Base-by-base conservation (phyloP, 2,329 filamentous ascomycete species). In the Boeremia exigua region DNA sequence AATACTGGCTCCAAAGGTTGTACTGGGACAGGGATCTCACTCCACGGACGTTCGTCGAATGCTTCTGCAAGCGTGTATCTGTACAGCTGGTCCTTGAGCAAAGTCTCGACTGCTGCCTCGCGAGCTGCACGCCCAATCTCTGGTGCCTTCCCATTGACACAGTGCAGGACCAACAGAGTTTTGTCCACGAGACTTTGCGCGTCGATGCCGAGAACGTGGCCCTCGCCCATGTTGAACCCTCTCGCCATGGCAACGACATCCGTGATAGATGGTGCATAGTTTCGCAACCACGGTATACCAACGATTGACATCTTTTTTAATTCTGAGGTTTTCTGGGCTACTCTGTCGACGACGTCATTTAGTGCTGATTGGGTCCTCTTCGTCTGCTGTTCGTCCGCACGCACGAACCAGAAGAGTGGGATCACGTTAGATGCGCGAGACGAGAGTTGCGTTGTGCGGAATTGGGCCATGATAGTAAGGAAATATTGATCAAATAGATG, bases 121-220 rank as follows among this genome's bases (percentile, higher is more conserved):
- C 23, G 32, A 37, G 30, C 10, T 15, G 32, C 32, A 37, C 44
- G 66, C 1, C 57, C 44, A 11, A 48, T 48, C 12, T 48, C 34
- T 11, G 36, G 45, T 1, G 29, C 10, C 8, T 39, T 39, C 1
- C 12, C 27, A 30, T 32, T 4, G 1, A 48, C n/a, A 25, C 34
- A 48, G 39, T 48, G 45, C 11, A 48, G 23, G 15, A 38, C 45
- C 25, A 48, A 48, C 11, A 48, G 17, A 23, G 25, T 48, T 25
- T 25, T 15, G 23, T 48, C 45, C 25, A 14, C 33, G n/a, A 48
- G 25, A 12, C 45, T n/a, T 32, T 48, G 34, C 6, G 34, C 34
- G 11, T 48, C 45, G 25, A 48, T 32, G 34, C 34, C 45, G 11
- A 48, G 45, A 12, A 39, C 27, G 34, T 48, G 45, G 12, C 45